phyloP scores from a whole-genome alignment of 495 filamentous ascomycete genomes.

The Friedmanniomyces endolithicus region DNA sequence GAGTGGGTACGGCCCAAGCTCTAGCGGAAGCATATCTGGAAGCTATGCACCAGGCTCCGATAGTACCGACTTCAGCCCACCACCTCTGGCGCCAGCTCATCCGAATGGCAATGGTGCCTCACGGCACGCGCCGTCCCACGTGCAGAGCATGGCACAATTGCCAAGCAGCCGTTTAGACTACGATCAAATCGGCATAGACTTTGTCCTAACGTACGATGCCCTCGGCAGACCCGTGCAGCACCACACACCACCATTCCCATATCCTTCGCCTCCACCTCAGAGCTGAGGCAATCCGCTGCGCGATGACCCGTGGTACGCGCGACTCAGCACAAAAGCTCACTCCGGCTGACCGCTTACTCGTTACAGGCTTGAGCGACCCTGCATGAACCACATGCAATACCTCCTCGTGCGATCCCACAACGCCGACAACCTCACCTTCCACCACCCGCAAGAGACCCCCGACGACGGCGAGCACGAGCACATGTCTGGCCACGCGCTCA shows the following conservation, averaged over 20 bases:
- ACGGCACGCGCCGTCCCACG: neutral
- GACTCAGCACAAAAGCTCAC: neutral
- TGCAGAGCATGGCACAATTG: slow-evolving; percentile 16
- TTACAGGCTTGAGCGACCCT: slow-evolving; percentile 77
- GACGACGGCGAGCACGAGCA: slow-evolving; percentile 38
- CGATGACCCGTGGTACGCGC: slow-evolving; percentile 5
- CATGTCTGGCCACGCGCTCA: slow-evolving; percentile 64
- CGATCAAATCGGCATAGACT: slow-evolving; percentile 83
- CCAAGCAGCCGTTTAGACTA: slow-evolving; percentile 50
- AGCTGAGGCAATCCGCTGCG: slow-evolving; percentile 20
- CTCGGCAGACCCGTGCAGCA: slow-evolving; percentile 11
- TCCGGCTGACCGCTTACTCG: slow-evolving; percentile 15
- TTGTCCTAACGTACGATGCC: slow-evolving; percentile 80
- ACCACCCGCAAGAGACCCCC: slow-evolving; percentile 37
- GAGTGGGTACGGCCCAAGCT: slow-evolving; percentile 29
- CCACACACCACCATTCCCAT: slow-evolving; percentile 34
- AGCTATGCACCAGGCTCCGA: slow-evolving; percentile 37
- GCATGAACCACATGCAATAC: slow-evolving; percentile 86
- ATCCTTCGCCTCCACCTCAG: slow-evolving; percentile 52
- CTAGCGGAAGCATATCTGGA: slow-evolving; percentile 44
- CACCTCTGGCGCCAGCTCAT: slow-evolving; percentile 19
- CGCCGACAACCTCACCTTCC: slow-evolving; percentile 36
- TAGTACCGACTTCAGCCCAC: slow-evolving; percentile 31
- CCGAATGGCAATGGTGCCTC: neutral
- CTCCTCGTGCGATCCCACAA: slow-evolving; percentile 48